phyloP scores from a whole-genome alignment of 2,329 filamentous ascomycete species.

The Diaporthe longicolla region DNA sequence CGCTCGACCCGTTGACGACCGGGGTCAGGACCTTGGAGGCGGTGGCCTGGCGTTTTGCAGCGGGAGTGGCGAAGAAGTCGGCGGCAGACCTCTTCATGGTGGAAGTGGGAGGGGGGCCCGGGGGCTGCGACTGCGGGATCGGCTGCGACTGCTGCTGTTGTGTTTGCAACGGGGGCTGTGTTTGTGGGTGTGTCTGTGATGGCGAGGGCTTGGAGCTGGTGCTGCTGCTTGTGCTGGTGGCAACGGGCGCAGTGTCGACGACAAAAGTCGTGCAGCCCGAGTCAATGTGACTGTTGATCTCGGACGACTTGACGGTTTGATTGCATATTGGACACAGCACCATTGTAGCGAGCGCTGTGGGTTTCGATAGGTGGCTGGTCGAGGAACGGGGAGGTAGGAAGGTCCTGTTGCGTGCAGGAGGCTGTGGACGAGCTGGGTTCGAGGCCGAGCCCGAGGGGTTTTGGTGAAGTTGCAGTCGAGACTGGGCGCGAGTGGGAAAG shows the following conservation, averaged over 20 bases:
- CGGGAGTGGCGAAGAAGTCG: constrained; percentile 74
- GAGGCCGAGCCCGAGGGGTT: not conserved
- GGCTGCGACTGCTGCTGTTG: constrained; percentile 46
- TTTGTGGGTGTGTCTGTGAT: constrained; percentile 37
- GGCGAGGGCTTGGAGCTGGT: constrained; percentile 18
- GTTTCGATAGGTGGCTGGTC: too few relatives aligned
- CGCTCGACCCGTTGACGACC: constrained; percentile 51
- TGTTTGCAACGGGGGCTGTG: not conserved
- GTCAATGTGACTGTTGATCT: constrained; percentile 94
- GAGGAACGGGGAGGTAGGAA: not conserved
- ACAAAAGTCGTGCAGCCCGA: constrained; percentile 81
- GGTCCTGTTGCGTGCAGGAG: not conserved
- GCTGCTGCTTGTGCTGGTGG: constrained; percentile 53
- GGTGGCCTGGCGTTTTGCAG: constrained; percentile 66
- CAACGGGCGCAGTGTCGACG: constrained; percentile 61
- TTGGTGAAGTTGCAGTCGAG: not conserved
- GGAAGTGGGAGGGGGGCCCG: constrained; percentile 49
- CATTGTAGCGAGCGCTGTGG: constrained; percentile 48
- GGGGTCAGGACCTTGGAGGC: constrained; percentile 52
- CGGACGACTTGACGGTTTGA: constrained; percentile 76
- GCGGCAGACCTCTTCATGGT: constrained; percentile 69
- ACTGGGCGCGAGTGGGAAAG: not conserved
- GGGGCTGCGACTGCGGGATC: constrained; percentile 42
- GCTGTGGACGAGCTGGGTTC: not conserved
- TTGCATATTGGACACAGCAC: constrained; percentile 88